phyloP scores from a whole-genome alignment of 2,329 filamentous ascomycete species.

The Diaporthe ampelina region DNA sequence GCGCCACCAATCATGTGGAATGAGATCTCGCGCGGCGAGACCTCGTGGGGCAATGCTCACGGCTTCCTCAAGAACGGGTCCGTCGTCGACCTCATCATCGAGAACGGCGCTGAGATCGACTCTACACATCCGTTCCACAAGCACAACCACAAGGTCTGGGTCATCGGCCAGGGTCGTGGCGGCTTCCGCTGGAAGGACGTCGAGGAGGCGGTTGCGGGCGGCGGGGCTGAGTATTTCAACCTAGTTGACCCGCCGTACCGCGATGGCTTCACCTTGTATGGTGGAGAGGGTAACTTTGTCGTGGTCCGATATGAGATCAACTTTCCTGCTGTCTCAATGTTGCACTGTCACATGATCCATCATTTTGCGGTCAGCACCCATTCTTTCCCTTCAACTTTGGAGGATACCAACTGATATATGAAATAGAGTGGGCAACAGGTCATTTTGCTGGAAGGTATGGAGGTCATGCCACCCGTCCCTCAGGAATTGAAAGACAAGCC shows the following conservation, averaged over 20 bases:
- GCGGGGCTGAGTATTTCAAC: neutral
- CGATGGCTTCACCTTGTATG: neutral
- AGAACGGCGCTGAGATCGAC: neutral
- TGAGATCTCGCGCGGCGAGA: neutral
- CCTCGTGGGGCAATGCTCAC: neutral
- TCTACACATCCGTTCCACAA: conserved; percentile 3
- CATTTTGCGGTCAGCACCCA: neutral
- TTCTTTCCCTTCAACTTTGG: neutral
- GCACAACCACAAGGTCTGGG: neutral
- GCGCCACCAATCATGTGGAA: neutral
- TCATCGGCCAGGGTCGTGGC: neutral
- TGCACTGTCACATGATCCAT: conserved; percentile 2
- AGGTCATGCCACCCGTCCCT: neutral
- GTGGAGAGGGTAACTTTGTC: neutral
- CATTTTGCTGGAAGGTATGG: neutral
- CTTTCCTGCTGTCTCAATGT: neutral
- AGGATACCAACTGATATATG: neutral
- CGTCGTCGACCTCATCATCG: neutral
- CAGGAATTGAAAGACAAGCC: conserved; percentile 2
- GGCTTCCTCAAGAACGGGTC: neutral
- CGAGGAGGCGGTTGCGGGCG: neutral
- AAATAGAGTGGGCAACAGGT: conserved; percentile 4
- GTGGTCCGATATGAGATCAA: neutral
- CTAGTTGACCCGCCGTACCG: neutral
- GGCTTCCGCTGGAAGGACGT: neutral